Evolutionary conservation across 176 grass and related monocot genomes (phyloP).

Genomic region (Carex kokanica): DNA sequence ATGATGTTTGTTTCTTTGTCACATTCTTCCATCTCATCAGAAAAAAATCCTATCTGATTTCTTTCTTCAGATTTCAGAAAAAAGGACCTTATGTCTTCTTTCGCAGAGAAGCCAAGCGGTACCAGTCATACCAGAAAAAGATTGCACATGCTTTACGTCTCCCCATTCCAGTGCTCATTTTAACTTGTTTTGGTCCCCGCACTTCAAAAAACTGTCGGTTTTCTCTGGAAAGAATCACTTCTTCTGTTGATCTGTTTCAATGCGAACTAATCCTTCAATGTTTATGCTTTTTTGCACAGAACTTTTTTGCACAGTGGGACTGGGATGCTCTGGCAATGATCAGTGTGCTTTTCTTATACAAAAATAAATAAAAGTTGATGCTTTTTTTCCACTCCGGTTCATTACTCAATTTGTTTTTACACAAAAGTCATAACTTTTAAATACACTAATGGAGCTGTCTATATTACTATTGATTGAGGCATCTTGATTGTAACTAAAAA

Average conservation of each 20-base stretch:
- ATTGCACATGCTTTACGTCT: slow-evolving; percentile 12
- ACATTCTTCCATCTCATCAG: neutral
- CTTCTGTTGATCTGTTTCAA: neutral
- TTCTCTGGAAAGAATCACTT: slow-evolving; percentile 10
- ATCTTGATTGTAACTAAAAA: neutral
- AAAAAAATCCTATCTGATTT: neutral
- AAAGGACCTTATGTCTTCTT: neutral
- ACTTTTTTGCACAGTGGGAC: neutral
- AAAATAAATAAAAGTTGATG: neutral
- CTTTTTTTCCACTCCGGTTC: neutral
- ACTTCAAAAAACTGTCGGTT: neutral
- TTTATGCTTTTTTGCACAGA: neutral
- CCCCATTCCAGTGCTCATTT: neutral
- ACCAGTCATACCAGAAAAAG: slow-evolving; percentile 16
- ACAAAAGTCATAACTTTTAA: neutral
- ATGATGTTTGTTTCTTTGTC: neutral
- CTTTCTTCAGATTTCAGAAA: slow-evolving; percentile 11
- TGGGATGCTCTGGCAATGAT: neutral
- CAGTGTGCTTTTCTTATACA: neutral
- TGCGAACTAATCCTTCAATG: neutral
- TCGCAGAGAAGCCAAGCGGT: slow-evolving; percentile 1
- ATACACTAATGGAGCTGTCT: neutral
- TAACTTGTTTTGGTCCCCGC: neutral
- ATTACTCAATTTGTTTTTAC: neutral
- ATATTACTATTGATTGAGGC: neutral